Conservation (phyloP, 768 basidiomycete species). For the Boletus insuetus region DNA sequence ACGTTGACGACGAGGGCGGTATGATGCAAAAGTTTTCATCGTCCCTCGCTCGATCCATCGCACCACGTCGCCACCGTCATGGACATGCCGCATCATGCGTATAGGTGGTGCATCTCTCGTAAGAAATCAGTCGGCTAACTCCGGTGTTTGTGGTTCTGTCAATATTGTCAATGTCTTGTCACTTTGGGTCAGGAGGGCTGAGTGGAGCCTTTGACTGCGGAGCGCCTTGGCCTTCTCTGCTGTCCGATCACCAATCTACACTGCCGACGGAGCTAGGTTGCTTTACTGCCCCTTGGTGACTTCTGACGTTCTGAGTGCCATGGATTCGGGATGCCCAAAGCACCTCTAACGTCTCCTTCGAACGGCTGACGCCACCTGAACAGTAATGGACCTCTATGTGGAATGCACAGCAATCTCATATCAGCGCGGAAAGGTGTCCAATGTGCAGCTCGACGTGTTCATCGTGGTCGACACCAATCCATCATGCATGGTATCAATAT, state of each 20-base stretch:
- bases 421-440: conserved; percentile 6
- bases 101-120: conserved; percentile 8
- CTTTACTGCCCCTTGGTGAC: conserved; percentile 5
- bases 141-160: conserved; percentile 13
- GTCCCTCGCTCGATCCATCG: conserved; percentile 16
- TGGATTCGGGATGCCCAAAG: not conserved
- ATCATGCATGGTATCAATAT: not conserved
- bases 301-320: conserved; percentile 9
- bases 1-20: conserved; percentile 4
- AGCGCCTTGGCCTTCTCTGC: not conserved
- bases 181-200: not conserved
- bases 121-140: conserved; percentile 10
- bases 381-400: too few relatives aligned
- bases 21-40: not conserved
- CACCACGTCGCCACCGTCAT: conserved; percentile 14
- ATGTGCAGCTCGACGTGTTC: not conserved
- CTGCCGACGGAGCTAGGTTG: conserved; percentile 12
- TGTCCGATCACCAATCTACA: conserved; percentile 18
- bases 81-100: conserved; percentile 1
- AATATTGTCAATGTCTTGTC: not conserved
- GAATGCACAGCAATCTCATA: conserved; percentile 16
- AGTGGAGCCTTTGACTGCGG: conserved; percentile 1
- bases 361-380: too few relatives aligned
- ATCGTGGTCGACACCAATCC: too few relatives aligned
- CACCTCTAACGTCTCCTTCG: too few relatives aligned